These are phyloP conservation scores for Aspergillus sp. DNA, from an alignment of 2,329 filamentous ascomycete genomes.

Conservation along the genomic window DNA sequence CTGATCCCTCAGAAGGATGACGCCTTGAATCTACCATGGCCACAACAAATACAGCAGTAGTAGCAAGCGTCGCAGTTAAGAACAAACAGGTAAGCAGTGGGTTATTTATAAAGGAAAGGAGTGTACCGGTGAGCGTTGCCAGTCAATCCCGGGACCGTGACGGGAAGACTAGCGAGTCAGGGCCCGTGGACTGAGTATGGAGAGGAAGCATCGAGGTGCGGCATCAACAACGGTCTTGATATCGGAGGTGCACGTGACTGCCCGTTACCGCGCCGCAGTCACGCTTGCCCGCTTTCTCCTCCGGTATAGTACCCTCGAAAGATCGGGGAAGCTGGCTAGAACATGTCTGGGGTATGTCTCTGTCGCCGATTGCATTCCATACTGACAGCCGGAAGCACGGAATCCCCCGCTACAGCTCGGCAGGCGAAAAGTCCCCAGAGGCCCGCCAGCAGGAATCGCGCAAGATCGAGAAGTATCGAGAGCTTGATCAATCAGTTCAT, in stretches of 20 bases:
- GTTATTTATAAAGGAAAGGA: constrained; percentile 8
- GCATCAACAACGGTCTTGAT: background rate
- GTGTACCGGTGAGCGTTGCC: constrained; percentile 5
- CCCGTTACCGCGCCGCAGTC: background rate
- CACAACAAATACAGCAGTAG: too few species aligned
- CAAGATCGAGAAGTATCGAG: constrained; percentile 67
- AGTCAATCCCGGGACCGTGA: background rate
- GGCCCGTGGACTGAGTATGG: background rate
- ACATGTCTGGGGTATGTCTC: background rate
- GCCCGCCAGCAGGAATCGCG: constrained; percentile 61
- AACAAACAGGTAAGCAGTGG: constrained; percentile 1
- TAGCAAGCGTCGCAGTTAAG: too few species aligned
- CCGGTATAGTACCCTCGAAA: background rate
- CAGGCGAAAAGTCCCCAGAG: constrained; percentile 55
- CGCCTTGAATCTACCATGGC: constrained; percentile 17
- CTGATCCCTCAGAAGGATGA: constrained; percentile 17
- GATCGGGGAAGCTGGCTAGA: background rate
- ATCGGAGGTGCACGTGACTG: constrained; percentile 4
- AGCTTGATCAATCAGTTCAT: constrained; percentile 59
- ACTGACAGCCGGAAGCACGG: constrained; percentile 74
- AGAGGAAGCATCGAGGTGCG: background rate
- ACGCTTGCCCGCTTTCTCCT: background rate
- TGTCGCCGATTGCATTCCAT: too few species aligned
- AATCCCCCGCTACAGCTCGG: constrained; percentile 58
- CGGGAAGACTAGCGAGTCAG: constrained; percentile 1